Base-by-base conservation (phyloP, 495 filamentous ascomycete species). In the Thozetella sp. region DNA sequence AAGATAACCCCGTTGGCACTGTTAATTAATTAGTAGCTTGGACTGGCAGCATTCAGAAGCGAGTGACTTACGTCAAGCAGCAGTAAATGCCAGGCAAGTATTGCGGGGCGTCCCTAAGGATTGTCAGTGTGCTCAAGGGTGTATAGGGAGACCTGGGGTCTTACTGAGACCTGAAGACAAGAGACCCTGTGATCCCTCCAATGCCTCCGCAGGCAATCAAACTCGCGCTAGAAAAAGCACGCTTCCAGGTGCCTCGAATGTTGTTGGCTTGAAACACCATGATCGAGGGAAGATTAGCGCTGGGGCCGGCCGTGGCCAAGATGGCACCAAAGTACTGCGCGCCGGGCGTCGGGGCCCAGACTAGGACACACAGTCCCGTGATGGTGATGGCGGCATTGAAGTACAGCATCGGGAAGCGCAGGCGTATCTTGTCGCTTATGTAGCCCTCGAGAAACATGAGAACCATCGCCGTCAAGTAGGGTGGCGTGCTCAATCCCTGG, bases 201-300 rank as follows among this genome's bases (percentile, higher is more conserved):
- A 88, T 70, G 4, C 80, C 83, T 11, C 85, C 85, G 40, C 61
- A 20, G 17, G 58, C 51, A 25, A 67, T 64, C 59, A 67, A 30
- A n/a, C 63, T 54, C 20, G 65, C 65, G 1, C 61, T 67, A 15
- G 65, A 55, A 26, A 59, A 59, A 27, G 73, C 74, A 68, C 86
- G 77, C 37, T 81, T 87, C 71, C 84, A 87, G 57, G 87, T 83
- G 3, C 83, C 86, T n/a, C 84, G 80, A 58, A 88, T 79, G 63
- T 89, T 89, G 64, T 88, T 88, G 23, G 82, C 81, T 58, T 89
- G 86, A 64, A 86, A 88, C 0, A 86, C 80, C 67, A 89, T 72
- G 4, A 72, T 71, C 2, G 75, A 67, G 1, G 80, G 86, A 26
- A 88, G 76, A 43, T 86, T 86, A 4, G 79, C 76, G 56, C 85